A percentile compares a stretch with the other conserved stretches of the same genome.
phyloP scores from a whole-genome alignment of 1,284 basidiomycete species.

The Golubevia sp. region DNA sequence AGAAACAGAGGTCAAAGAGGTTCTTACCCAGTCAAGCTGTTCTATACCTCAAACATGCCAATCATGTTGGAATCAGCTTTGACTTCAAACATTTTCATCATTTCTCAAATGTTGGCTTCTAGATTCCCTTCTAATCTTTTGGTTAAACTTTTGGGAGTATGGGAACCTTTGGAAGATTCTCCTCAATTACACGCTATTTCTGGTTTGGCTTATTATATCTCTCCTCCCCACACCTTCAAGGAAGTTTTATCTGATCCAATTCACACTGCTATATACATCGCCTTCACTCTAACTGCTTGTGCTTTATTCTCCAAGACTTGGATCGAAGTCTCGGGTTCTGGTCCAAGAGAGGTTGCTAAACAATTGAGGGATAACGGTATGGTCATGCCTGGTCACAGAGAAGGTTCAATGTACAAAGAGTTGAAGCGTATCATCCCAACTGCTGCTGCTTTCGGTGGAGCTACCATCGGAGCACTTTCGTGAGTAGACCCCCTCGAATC shows the following conservation, averaged over 20 bases:
- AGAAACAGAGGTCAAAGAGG: constrained; percentile 93
- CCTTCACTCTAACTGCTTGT: constrained; percentile 90
- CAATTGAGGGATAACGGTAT: constrained; percentile 98
- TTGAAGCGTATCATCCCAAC: constrained; percentile 97
- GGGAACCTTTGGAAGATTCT: constrained; percentile 95
- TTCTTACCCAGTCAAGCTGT: constrained; percentile 95
- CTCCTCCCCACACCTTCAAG: constrained; percentile 86
- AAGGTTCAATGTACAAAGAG: constrained; percentile 98
- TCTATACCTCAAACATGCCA: constrained; percentile 99
- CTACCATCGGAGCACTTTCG: constrained; percentile 88
- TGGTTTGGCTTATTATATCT: constrained; percentile 98
- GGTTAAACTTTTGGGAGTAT: constrained; percentile 86
- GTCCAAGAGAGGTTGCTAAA: constrained; percentile 93
- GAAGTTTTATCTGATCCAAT: constrained; percentile 87
- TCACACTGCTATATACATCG: constrained; percentile 88
- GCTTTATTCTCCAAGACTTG: constrained; percentile 98
- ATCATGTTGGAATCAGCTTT: constrained; percentile 98
- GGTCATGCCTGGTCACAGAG: constrained; percentile 97
- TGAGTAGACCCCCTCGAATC: too few species aligned
- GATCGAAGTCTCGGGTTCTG: constrained; percentile 97
- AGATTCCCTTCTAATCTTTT: constrained; percentile 91
- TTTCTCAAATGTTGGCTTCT: constrained; percentile 86
- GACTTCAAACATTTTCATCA: constrained; percentile 92
- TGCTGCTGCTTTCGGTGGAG: constrained; percentile 94
- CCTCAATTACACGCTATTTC: constrained; percentile 86